Evolutionary conservation across 768 basidiomycete genomes (phyloP).

Genomic region (Thelephora ganbajun): DNA sequence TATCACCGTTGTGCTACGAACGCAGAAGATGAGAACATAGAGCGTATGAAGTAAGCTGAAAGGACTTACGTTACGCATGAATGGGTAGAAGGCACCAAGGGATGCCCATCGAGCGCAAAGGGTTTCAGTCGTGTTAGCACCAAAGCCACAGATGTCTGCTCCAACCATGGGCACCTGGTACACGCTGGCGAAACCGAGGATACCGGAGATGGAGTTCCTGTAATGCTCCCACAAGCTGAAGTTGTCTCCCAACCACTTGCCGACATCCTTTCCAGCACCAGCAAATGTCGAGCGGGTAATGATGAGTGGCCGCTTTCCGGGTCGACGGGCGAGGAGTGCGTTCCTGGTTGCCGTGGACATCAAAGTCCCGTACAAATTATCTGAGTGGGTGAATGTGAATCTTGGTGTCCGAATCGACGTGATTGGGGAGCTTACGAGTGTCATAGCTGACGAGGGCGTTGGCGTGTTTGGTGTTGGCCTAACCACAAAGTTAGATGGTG

Average conservation of each 20-base stretch:
- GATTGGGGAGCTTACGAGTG: slow-evolving; percentile 21
- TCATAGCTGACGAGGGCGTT: slow-evolving; percentile 50
- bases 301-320: slow-evolving; percentile 43
- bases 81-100: slow-evolving; percentile 66
- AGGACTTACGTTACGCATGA: slow-evolving; percentile 55
- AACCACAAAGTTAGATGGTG: background rate
- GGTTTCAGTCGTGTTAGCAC: slow-evolving; percentile 52
- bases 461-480: slow-evolving; percentile 29
- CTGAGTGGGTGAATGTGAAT: slow-evolving; percentile 9
- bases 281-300: slow-evolving; percentile 67
- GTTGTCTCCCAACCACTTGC: slow-evolving; percentile 67
- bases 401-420: background rate
- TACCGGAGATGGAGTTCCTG: slow-evolving; percentile 43
- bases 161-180: slow-evolving; percentile 69
- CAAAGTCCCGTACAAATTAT: slow-evolving; percentile 61
- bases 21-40: slow-evolving; percentile 1
- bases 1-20: slow-evolving; percentile 38
- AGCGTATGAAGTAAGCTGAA: slow-evolving; percentile 4
- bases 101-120: slow-evolving; percentile 68
- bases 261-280: slow-evolving; percentile 51
- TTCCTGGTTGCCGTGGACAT: slow-evolving; percentile 50
- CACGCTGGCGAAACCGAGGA: slow-evolving; percentile 49
- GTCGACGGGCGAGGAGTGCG: slow-evolving; percentile 50
- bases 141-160: slow-evolving; percentile 58
- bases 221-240: slow-evolving; percentile 47